Percentiles rank a stretch among this genome's conserved stretches.
Evolutionary conservation across 2,329 filamentous ascomycete species (phyloP).

Genomic region (Aspergillus fumigatus): DNA sequence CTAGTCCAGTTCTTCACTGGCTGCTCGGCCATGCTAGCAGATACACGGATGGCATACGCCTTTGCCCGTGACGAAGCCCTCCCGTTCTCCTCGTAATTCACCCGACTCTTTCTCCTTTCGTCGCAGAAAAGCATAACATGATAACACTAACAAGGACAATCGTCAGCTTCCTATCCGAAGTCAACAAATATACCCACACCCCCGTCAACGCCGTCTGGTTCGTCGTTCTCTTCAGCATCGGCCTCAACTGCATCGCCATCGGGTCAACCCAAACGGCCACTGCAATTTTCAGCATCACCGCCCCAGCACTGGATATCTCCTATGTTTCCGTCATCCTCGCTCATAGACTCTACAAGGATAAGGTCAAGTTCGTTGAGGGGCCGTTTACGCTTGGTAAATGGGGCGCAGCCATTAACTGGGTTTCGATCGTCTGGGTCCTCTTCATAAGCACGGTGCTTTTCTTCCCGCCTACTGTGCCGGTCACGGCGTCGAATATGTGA

Average conservation of each 20-base stretch:
- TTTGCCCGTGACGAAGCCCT: conserved; percentile 57
- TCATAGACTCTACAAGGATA: conserved; percentile 50
- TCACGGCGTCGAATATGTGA: conserved; percentile 48
- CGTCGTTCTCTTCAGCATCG: conserved; percentile 53
- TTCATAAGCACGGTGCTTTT: conserved; percentile 61
- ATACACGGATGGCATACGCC: conserved; percentile 59
- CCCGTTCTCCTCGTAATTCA: conserved; percentile 52
- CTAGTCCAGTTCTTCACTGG: conserved; percentile 63
- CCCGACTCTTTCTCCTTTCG: background rate
- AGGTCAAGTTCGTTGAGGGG: conserved; percentile 52
- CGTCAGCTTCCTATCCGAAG: conserved; percentile 47
- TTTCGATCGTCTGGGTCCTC: conserved; percentile 57
- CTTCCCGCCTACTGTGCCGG: conserved; percentile 46
- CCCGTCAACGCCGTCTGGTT: conserved; percentile 62
- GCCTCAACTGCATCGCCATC: conserved; percentile 47
- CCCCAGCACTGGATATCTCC: conserved; percentile 49
- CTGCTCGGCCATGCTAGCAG: conserved; percentile 60
- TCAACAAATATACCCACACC: conserved; percentile 53
- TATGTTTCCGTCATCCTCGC: conserved; percentile 60
- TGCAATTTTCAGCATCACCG: conserved; percentile 51
- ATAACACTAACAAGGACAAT: conserved; percentile 1
- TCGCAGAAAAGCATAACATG: background rate
- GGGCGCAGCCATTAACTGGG: conserved; percentile 51
- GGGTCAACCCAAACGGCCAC: conserved; percentile 42
- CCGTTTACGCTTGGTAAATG: conserved; percentile 55